Conservation (phyloP, 495 filamentous ascomycete genomes). For the Copromyces sp. region DNA sequence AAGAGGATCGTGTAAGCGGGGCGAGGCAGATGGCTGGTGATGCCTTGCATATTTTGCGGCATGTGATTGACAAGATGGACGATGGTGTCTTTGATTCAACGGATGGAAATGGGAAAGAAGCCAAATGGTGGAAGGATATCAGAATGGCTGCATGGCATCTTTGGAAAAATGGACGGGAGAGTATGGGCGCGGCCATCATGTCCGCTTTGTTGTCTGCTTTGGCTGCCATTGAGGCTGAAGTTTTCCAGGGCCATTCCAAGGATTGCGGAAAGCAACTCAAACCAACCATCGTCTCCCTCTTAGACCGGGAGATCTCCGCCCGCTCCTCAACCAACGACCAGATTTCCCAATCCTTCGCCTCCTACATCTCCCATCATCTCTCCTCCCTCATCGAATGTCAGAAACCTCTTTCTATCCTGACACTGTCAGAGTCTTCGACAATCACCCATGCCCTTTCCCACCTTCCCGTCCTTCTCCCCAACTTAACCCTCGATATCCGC, state of each 20-base stretch:
- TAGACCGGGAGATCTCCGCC: conserved; percentile 7
- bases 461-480: conserved; percentile 3
- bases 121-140: conserved; percentile 43
- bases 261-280: conserved; percentile 21
- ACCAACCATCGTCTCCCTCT: not conserved
- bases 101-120: not conserved
- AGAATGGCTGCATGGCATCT: conserved; percentile 54
- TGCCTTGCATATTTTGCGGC: conserved; percentile 38
- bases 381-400: conserved; percentile 4
- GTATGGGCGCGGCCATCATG: conserved; percentile 52
- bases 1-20: conserved; percentile 45
- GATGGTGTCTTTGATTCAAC: not conserved
- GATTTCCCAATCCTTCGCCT: conserved; percentile 7
- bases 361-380: not conserved
- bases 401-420: conserved; percentile 39
- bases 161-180: conserved; percentile 50
- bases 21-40: conserved; percentile 43
- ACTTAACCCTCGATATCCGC: conserved; percentile 36
- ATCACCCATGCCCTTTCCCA: conserved; percentile 30
- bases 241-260: not conserved
- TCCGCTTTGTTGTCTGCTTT: conserved; percentile 40
- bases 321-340: conserved; percentile 38
- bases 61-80: conserved; percentile 24
- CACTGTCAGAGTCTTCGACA: conserved; percentile 51
- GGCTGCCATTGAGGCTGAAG: conserved; percentile 13